A percentile compares a stretch with the other conserved stretches of the same genome.
These are phyloP conservation scores for Conringia planisiliqua DNA, from an alignment of 345 rosid genomes.

Conservation along the genomic window DNA sequence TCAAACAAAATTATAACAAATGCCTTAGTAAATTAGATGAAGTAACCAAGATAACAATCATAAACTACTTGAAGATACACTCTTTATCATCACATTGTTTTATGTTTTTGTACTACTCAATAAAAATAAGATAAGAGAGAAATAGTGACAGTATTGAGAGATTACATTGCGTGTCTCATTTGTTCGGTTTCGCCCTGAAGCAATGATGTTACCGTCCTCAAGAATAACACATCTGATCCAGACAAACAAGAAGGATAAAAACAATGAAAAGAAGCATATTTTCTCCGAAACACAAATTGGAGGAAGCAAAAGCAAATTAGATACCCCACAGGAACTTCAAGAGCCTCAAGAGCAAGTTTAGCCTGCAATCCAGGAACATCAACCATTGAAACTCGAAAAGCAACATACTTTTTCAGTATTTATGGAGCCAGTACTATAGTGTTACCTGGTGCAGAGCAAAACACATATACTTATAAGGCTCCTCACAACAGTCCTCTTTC, in stretches of 20 bases:
- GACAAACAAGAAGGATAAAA: background rate
- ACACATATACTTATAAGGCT: slow-evolving; percentile 41
- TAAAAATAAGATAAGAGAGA: background rate
- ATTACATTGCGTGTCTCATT: slow-evolving; percentile 55
- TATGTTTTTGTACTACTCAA: background rate
- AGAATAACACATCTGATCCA: slow-evolving; percentile 51
- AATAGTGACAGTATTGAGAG: background rate
- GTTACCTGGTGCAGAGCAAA: slow-evolving; percentile 57
- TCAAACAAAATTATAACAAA: background rate
- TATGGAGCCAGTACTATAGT: background rate
- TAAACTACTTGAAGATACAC: background rate
- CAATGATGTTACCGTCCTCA: slow-evolving; percentile 49
- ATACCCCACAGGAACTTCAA: slow-evolving; percentile 85
- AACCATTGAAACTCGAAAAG: background rate
- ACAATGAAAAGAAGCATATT: background rate
- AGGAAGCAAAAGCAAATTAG: background rate
- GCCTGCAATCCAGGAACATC: slow-evolving; percentile 43
- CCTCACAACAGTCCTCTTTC: slow-evolving; percentile 11
- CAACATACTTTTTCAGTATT: background rate
- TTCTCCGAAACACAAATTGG: background rate
- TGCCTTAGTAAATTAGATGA: background rate
- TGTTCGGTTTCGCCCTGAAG: slow-evolving; percentile 62
- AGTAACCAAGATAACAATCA: background rate
- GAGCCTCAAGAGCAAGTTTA: slow-evolving; percentile 64
- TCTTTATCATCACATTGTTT: background rate